Evolutionary conservation across 2,329 filamentous ascomycete genomes (phyloP), one percentile per base, ranked within the genome.

Genomic region (Cercospora janseana): DNA sequence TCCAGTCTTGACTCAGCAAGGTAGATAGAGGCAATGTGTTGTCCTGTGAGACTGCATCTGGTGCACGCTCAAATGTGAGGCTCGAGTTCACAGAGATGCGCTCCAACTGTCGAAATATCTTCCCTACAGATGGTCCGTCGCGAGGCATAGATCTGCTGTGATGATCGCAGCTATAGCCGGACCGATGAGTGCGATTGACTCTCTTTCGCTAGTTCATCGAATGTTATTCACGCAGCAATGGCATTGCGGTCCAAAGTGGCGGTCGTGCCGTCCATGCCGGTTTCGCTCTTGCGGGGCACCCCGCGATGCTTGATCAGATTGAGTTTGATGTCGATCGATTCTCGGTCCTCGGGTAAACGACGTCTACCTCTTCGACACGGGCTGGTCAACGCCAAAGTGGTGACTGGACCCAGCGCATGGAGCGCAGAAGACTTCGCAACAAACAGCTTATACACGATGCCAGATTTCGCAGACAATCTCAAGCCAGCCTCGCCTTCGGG

Each of bases 401-500:
- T 13, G 4, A n/a, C 18, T 6, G 23, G 21, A 26, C 21, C 7
- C 13, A 15, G 12, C 6, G n/a, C 5, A 9, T 9, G 4, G 10
- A 24, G 6, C 4, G 4, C 12, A 3, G 12, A 26, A 23, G 12
- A 34, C 10, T 5, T 5, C 27, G 9, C 9, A 15, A 18, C 18
- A 13, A 37, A 20, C 34, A 38, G 15, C 16, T 18, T 3, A 4
- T 3, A 6, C 18, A 59, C 21, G 20, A 76, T 76, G 74, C 58
- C 67, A 16, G 75, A 79, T 65, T 78, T 79, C 62, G 75, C 74
- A 45, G 71, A 74, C 60, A 66, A 66, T 13, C 72, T 79, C 23
- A 72, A 69, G 57, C 77, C 76, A 13, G 50, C 71, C 61, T 47
- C 68, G 69, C 57, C 64, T 5, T 67, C 72, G 56, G 77, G 76